Conservation (phyloP, 1,284 basidiomycete genomes). For the Tetrapyrgos nigripes region DNA sequence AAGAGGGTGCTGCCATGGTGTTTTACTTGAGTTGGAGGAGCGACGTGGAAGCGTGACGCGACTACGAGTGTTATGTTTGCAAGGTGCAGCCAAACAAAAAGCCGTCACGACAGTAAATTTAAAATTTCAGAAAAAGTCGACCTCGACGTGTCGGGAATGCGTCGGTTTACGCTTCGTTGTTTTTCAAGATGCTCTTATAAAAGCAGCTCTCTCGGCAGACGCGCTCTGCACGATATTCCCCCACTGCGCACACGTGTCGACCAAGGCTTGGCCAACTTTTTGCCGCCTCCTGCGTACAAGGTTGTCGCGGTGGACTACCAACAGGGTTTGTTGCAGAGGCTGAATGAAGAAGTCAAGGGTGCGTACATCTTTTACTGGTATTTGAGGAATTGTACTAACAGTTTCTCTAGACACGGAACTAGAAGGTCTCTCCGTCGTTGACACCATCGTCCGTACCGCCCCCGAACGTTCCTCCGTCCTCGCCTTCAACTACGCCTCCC, state of each 20-base stretch:
- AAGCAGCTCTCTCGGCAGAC: neutral
- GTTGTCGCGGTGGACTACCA: slow-evolving; percentile 83
- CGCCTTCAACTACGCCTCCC: slow-evolving; percentile 91
- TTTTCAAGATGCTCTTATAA: neutral
- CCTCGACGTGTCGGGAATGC: neutral
- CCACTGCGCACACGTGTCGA: slow-evolving; percentile 70
- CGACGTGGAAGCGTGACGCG: slow-evolving; percentile 22
- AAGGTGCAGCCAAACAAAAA: slow-evolving; percentile 27
- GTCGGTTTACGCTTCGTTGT: neutral
- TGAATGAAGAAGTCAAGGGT: slow-evolving; percentile 81
- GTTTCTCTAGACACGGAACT: slow-evolving; percentile 58
- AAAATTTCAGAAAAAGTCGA: neutral
- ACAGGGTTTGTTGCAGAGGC: slow-evolving; percentile 74
- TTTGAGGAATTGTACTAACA: neutral
- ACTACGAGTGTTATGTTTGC: slow-evolving; percentile 30
- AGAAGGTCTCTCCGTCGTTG: slow-evolving; percentile 67
- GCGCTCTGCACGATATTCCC: slow-evolving; percentile 57
- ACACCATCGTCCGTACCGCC: slow-evolving; percentile 81
- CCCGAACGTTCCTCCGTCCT: slow-evolving; percentile 66
- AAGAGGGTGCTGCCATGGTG: slow-evolving; percentile 30
- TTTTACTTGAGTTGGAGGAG: slow-evolving; percentile 6
- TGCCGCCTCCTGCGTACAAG: slow-evolving; percentile 71
- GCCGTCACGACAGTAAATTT: slow-evolving; percentile 22
- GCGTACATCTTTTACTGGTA: slow-evolving; percentile 29
- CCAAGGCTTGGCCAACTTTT: slow-evolving; percentile 75